A percentile compares a stretch with the other conserved stretches of the same genome.
phyloP scores from a whole-genome alignment of 2,329 filamentous ascomycete genomes.

The Botrytis fragariae region DNA sequence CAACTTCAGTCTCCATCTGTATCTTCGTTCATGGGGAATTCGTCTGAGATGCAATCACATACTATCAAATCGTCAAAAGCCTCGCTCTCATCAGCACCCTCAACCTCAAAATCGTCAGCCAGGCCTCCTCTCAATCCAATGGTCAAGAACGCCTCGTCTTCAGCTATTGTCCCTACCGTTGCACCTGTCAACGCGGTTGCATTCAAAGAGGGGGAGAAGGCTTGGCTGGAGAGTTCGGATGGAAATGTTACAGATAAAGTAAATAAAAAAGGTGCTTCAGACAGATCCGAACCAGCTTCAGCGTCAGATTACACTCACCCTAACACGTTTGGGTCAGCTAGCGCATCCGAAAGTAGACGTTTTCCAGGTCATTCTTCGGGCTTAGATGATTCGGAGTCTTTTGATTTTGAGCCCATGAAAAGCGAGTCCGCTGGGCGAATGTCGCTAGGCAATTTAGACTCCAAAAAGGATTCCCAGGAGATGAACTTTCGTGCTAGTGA shows the following conservation, averaged over 20 bases:
- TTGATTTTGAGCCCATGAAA: constrained; percentile 26
- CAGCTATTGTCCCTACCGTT: constrained; percentile 42
- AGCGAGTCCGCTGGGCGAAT: constrained; percentile 7
- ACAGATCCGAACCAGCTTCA: not conserved
- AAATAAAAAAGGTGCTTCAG: constrained; percentile 11
- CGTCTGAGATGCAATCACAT: constrained; percentile 37
- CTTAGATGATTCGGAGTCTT: constrained; percentile 29
- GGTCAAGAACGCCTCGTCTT: constrained; percentile 36
- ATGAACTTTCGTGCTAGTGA: constrained; percentile 28
- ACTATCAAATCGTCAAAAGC: constrained; percentile 36
- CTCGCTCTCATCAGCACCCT: constrained; percentile 33
- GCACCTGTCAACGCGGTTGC: constrained; percentile 51
- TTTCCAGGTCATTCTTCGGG: constrained; percentile 19
- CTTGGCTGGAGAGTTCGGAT: constrained; percentile 38
- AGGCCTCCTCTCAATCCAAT: constrained; percentile 36
- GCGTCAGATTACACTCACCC: constrained; percentile 22
- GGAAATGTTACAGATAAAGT: constrained; percentile 9
- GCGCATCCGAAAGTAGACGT: constrained; percentile 24
- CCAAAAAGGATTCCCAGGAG: constrained; percentile 14
- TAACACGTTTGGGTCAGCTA: constrained; percentile 26
- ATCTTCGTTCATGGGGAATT: constrained; percentile 33
- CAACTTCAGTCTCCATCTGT: constrained; percentile 37
- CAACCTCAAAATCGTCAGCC: constrained; percentile 33
- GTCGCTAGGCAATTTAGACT: constrained; percentile 17
- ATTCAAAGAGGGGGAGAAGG: constrained; percentile 48